Percentiles rank a stretch among this genome's conserved stretches.
These are phyloP conservation scores for Epichloe festucae DNA, from an alignment of 2,329 filamentous ascomycete species.

Conservation along the genomic window DNA sequence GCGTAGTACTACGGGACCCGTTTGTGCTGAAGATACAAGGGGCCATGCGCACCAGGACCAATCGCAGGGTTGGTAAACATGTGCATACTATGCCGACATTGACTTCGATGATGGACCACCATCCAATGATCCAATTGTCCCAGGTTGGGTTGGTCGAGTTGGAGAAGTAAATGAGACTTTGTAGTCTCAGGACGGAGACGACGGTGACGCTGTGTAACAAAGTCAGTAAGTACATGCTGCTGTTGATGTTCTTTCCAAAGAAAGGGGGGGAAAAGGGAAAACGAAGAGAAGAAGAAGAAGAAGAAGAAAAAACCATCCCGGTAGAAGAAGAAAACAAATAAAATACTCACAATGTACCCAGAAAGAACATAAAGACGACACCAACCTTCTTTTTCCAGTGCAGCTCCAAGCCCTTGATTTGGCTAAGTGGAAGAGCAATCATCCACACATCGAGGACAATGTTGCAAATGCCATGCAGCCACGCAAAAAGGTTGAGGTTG, in stretches of 20 bases:
- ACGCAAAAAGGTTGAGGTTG: conserved; percentile 5
- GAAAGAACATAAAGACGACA: conserved; percentile 4
- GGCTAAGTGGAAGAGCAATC: conserved; percentile 6
- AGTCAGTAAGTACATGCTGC: background rate
- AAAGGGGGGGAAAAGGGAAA: too few relatives aligned
- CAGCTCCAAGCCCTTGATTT: conserved; percentile 1
- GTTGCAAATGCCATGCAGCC: conserved; percentile 1
- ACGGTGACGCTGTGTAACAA: conserved; percentile 4
- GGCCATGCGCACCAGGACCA: conserved; percentile 3
- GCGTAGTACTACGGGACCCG: background rate
- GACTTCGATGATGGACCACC: conserved; percentile 6
- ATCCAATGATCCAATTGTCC: conserved; percentile 3
- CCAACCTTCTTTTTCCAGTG: conserved; percentile 6
- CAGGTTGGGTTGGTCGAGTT: conserved; percentile 5
- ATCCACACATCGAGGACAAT: conserved; percentile 5
- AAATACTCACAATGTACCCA: conserved; percentile 5
- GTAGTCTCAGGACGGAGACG: conserved; percentile 3
- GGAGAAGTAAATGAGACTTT: conserved; percentile 4
- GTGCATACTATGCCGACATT: conserved; percentile 5
- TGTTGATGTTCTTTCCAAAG: too few relatives aligned
- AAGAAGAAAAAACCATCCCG: too few relatives aligned
- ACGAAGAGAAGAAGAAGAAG: background rate
- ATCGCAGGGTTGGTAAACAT: conserved; percentile 4
- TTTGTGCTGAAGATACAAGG: conserved; percentile 2
- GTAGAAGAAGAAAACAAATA: background rate